Base-by-base conservation (phyloP, 768 basidiomycete species). In the Candolleomyces efflorescens region DNA sequence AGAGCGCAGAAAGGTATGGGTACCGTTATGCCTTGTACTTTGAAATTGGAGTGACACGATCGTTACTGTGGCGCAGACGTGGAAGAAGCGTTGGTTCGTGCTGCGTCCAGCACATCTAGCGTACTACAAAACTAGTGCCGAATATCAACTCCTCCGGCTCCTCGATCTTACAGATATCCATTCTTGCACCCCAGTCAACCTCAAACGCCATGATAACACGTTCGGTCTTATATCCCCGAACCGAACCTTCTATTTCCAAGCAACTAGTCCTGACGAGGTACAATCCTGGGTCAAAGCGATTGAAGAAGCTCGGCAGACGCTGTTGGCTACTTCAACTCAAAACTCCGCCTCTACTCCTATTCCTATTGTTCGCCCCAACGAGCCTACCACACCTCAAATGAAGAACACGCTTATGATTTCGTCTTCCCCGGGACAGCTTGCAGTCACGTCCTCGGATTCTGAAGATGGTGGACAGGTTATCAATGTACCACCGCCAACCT, bases 81-180 rank as follows among this genome's bases (percentile, higher is more conserved):
- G 97, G 97, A 98, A 98, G 81, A 95, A 94, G 74, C 84, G 95
- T 20, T 98, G 96, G 96, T 98, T 98, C 65, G 97, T 99, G 1
- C 75, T 99, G 58, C 84, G 96, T 17, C 84, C 92, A 0, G 90
- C 89, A 2, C 93, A 97, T 71, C 76, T 99, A 51, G 94, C 94
- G 3, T 98, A 96, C 73, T 98, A 98, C 84, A 98, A 98, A 78
- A 93, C 84, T 49, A 87, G 90, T 32, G 90, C 91, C 56, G 96
- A 99, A 73, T 98, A 98, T 75, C 82, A 95, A 71, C 83, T 98
- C 3, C 86, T 94, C 24, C 86, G 90, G 18, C 83, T 97, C 13
- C 83, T 98, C 58, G 91, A 94, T 63, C 81, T 98, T 18, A 77
- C 82, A 22, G 90, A 95, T 46, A 84, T 98, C 24, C 95, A 98